These are phyloP conservation scores for Tuber umbilicatum DNA, from an alignment of 495 filamentous ascomycete species.

Conservation along the genomic window DNA sequence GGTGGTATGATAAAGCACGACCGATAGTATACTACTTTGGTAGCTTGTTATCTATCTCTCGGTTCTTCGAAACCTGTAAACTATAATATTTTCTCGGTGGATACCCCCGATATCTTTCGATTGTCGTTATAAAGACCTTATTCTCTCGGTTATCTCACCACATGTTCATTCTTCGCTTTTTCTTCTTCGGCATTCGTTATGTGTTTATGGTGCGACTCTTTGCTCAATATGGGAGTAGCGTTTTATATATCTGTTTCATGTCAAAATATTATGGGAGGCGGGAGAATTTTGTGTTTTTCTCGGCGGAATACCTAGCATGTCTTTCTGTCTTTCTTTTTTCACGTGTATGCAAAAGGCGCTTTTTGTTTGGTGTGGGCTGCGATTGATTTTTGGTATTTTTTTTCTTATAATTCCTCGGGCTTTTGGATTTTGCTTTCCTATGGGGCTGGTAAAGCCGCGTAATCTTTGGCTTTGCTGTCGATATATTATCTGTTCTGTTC, in stretches of 20 bases:
- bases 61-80: slow-evolving; percentile 20
- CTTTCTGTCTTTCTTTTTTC: neutral
- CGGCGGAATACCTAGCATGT: slow-evolving; percentile 1
- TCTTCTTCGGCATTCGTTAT: slow-evolving; percentile 5
- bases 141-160: slow-evolving; percentile 9
- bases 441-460: slow-evolving; percentile 16
- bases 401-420: slow-evolving; percentile 12
- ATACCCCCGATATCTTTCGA: slow-evolving; percentile 23
- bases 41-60: slow-evolving; percentile 5
- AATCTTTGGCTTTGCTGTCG: slow-evolving; percentile 24
- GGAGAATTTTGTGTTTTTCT: slow-evolving; percentile 27
- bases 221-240: slow-evolving; percentile 13
- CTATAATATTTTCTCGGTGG: slow-evolving; percentile 17
- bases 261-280: slow-evolving; percentile 22
- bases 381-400: slow-evolving; percentile 14
- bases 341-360: slow-evolving; percentile 2
- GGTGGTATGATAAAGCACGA: slow-evolving; percentile 19
- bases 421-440: neutral
- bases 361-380: neutral
- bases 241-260: slow-evolving; percentile 17
- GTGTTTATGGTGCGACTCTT: neutral
- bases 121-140: slow-evolving; percentile 29
- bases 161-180: slow-evolving; percentile 20
- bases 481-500: slow-evolving; percentile 2
- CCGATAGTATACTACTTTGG: slow-evolving; percentile 6